Percentiles rank a stretch among this genome's conserved stretches.
Conservation (phyloP, 495 filamentous ascomycete species). For the Hamigera avellanea region DNA sequence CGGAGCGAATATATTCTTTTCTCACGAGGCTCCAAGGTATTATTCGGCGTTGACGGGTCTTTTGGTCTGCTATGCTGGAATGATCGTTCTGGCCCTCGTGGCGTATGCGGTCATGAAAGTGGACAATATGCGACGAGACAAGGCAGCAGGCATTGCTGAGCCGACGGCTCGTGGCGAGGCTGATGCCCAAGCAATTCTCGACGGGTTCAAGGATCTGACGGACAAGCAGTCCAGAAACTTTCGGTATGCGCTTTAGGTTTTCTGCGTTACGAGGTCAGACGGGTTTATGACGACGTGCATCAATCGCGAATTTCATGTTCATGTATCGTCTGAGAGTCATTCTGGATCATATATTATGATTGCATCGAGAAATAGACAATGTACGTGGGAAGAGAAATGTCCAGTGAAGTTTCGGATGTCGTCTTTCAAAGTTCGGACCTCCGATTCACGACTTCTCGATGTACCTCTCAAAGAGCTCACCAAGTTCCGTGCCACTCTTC, state of each 20-base stretch:
- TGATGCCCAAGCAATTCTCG: too few relatives aligned
- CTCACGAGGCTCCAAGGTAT: slow-evolving; percentile 24
- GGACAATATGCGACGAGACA: slow-evolving; percentile 13
- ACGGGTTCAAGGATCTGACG: slow-evolving; percentile 36
- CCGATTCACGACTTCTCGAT: slow-evolving; percentile 19
- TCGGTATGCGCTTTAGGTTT: too few relatives aligned
- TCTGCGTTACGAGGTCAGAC: too few relatives aligned
- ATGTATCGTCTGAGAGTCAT: too few relatives aligned
- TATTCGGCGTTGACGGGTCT: slow-evolving; percentile 22
- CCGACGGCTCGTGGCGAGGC: slow-evolving; percentile 6
- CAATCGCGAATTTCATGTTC: too few relatives aligned
- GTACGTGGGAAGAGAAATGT: too few relatives aligned
- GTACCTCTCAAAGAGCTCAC: slow-evolving; percentile 45
- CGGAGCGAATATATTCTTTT: slow-evolving; percentile 34
- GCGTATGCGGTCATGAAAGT: slow-evolving; percentile 19
- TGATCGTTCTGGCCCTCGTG: slow-evolving; percentile 14
- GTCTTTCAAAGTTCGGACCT: too few relatives aligned
- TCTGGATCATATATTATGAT: too few relatives aligned
- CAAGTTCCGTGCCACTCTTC: slow-evolving; percentile 60
- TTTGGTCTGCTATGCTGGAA: slow-evolving; percentile 23
- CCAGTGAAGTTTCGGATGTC: neutral
- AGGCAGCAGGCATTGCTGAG: slow-evolving; percentile 5
- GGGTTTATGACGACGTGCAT: too few relatives aligned
- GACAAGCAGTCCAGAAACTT: slow-evolving; percentile 36
- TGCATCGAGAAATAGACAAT: too few relatives aligned